Evolutionary conservation across 2,329 filamentous ascomycete species (phyloP), one percentile per base, ranked within the genome.

Genomic region (Boeremia exigua): DNA sequence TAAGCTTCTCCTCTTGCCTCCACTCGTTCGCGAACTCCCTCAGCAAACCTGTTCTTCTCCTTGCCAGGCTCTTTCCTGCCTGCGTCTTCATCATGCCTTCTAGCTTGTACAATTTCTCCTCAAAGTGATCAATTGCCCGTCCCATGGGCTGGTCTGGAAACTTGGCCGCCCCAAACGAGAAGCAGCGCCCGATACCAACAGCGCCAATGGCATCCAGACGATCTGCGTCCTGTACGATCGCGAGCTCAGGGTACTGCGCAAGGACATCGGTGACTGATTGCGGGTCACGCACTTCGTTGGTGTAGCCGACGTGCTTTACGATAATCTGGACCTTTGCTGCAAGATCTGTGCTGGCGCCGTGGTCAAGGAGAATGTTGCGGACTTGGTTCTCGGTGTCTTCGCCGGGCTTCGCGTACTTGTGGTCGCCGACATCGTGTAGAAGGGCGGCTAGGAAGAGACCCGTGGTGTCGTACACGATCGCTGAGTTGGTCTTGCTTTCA

Each of bases 141-240:
- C 62, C 49, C 69, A 75, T 68, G 1, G 67, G 60, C 46, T 64
- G 45, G 1, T 59, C 66, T 0, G 61, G 60, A 28, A 62, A 60
- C 48, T 69, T 75, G 7, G 71, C 72, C 0, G 88, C 92, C 0
- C 89, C 86, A 72, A 87, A 97, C 0, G 88, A 87, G 72, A 95
- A 93, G 36, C 85, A 86, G 38, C 94, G 81, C 2, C 86, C 93
- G 53, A 96, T 88, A 0, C 94, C 94, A 28, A 97, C 85, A 0
- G 90, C 91, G 1, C 93, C 94, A 45, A 97, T 87, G 4, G 92
- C 90, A 77, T 98, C 94, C n/a, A 98, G 80, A 6, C 93, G 83
- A 78, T 97, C 94, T 4, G 93, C 93, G 75, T 97, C 94, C 77
- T 97, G 93, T 29, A 97, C 92, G 43, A 96, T 85, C 0, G 86